Base-by-base conservation (phyloP, 805 yeast species). In the Candida gorgasii region DNA sequence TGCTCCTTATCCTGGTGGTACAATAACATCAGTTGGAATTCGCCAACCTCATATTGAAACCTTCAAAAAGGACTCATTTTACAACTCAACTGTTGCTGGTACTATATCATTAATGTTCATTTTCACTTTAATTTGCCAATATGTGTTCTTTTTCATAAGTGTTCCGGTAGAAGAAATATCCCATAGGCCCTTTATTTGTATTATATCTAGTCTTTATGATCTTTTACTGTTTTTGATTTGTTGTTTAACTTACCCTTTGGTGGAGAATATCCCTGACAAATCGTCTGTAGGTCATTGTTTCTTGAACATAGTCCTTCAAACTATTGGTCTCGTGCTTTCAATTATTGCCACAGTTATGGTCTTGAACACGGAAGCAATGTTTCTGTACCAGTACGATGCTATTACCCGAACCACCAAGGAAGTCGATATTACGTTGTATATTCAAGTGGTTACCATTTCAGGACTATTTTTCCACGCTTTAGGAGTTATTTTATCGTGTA, bases 131-230 rank as follows among this genome's bases (percentile, higher is more conserved):
- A 43, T 65, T 18, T 23, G 42, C 4, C 68, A 67, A 44, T 67
- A 68, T 43, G 43, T 64, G 15, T 39, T 53, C 12, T 48, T 59
- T 8, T 67, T 56, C 44, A 52, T 57, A 9, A 54, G 58, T 9
- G 62, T 64, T 11, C 72, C 73, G 1, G 63, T 63, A 40, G 69
- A 65, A 14, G 54, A 54, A 13, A 60, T 68, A 2, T 59, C 57
- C 23, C 54, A 63, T 34, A 48, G 73, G 8, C 73, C 73, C 0
- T 20, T 55, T 1, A 43, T 62, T 1, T 44, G 54, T 7, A 45
- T 64, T 8, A 41, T 59, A 1, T 37, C 63, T 3, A 44, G 47
- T 17, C 13, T 59, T 5, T 62, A 50, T 39, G 52, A 54, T 13
- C 41, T 55, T 2, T 19, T 55, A 3, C 49, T 54, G 59, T 32